phyloP scores from a whole-genome alignment of 768 basidiomycete species.

The Tylopilus plumbeoviolaceoides region DNA sequence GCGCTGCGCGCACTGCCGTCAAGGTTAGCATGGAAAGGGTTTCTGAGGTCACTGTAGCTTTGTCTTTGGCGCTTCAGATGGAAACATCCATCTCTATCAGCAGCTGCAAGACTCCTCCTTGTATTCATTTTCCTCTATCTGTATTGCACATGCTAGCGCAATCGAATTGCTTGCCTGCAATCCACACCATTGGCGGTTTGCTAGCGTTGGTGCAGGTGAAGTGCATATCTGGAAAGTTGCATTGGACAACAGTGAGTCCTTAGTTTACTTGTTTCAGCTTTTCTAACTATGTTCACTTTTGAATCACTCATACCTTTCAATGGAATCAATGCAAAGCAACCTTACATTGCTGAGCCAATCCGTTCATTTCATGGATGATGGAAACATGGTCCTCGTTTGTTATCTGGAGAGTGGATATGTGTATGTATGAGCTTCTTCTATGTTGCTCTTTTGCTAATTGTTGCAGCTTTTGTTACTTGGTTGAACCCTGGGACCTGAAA shows the following conservation, averaged over 20 bases:
- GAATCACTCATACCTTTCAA: neutral
- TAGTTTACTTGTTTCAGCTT: neutral
- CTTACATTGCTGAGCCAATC: neutral
- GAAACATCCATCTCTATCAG: too few species aligned
- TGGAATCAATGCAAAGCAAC: neutral
- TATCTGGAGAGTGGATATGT: constrained; percentile 4
- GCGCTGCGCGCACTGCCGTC: too few species aligned
- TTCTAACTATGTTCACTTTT: neutral
- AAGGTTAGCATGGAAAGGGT: too few species aligned
- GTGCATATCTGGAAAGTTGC: neutral
- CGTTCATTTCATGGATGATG: constrained; percentile 1
- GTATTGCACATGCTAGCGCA: too few species aligned
- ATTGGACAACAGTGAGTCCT: neutral
- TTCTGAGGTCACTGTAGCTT: too few species aligned
- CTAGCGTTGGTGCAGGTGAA: neutral
- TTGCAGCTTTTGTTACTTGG: neutral
- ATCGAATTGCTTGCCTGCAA: too few species aligned
- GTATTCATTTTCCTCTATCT: too few species aligned
- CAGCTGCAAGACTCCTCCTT: too few species aligned
- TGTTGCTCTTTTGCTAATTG: neutral
- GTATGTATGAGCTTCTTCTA: neutral
- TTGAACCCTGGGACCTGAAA: constrained; percentile 5
- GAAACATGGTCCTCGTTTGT: neutral
- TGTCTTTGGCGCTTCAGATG: too few species aligned
- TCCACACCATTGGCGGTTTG: too few species aligned